A percentile compares a stretch with the other conserved stretches of the same genome.
These are phyloP conservation scores for Epichloe sibirici DNA, from an alignment of 2,329 filamentous ascomycete species.

Conservation along the genomic window DNA sequence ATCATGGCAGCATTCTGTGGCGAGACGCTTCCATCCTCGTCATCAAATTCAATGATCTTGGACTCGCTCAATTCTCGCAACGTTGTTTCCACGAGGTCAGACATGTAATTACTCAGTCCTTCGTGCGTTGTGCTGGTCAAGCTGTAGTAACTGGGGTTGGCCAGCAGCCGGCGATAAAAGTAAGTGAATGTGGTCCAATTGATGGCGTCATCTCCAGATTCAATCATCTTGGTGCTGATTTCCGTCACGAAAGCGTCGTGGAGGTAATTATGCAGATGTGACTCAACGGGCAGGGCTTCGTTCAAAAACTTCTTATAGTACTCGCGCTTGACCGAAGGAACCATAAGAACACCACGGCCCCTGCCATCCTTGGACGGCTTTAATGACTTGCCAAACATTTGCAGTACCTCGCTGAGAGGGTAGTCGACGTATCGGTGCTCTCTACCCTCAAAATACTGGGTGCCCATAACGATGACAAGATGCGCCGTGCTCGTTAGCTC, in stretches of 20 bases:
- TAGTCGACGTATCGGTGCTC: slow-evolving; percentile 98
- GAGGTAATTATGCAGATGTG: slow-evolving; percentile 79
- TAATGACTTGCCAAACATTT: slow-evolving; percentile 95
- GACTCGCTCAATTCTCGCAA: slow-evolving; percentile 83
- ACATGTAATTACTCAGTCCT: slow-evolving; percentile 85
- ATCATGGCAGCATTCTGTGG: slow-evolving; percentile 97
- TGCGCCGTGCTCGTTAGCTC: slow-evolving; percentile 82
- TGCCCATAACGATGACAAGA: slow-evolving; percentile 92
- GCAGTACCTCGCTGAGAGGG: slow-evolving; percentile 80
- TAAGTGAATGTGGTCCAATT: slow-evolving; percentile 99
- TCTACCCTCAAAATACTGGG: slow-evolving; percentile 91
- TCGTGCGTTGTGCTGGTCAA: slow-evolving; percentile 81
- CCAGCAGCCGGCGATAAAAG: slow-evolving; percentile 88
- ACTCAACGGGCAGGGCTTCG: slow-evolving; percentile 91
- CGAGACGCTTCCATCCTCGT: slow-evolving; percentile 79
- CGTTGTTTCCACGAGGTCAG: slow-evolving; percentile 86
- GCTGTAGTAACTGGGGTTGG: slow-evolving; percentile 94
- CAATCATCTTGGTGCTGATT: slow-evolving; percentile 90
- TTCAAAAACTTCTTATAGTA: slow-evolving; percentile 99
- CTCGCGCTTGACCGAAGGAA: slow-evolving; percentile 84
- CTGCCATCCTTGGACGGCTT: slow-evolving; percentile 66
- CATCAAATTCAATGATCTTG: slow-evolving; percentile 91
- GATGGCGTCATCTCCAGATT: slow-evolving; percentile 90
- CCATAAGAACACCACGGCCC: slow-evolving; percentile 89
- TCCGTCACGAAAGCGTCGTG: slow-evolving; percentile 96